Conservation (phyloP, 1,284 basidiomycete species). For the Microbotryum silenes-acaulis region DNA sequence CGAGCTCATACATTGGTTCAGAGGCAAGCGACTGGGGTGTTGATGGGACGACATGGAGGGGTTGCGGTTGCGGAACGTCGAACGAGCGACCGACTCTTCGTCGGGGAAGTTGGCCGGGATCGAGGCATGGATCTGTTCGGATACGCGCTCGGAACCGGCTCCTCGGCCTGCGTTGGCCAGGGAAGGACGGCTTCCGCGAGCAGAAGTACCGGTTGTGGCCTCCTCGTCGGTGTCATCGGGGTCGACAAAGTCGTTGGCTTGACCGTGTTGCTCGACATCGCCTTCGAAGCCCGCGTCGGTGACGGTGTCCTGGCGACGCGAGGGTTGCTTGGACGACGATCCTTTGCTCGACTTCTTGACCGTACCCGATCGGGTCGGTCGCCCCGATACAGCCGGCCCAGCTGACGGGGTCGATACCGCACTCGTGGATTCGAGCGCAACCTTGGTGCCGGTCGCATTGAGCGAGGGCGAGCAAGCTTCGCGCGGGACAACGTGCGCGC, state of each 20-base stretch:
- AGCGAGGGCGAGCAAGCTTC: slow-evolving; percentile 14
- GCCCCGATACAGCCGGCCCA: background rate
- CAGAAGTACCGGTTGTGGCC: background rate
- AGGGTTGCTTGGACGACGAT: slow-evolving; percentile 3
- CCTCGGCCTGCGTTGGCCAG: background rate
- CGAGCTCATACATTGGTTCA: background rate
- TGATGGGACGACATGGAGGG: slow-evolving; percentile 20
- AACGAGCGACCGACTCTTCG: slow-evolving; percentile 16
- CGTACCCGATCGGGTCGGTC: slow-evolving; percentile 9
- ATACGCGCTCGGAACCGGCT: background rate
- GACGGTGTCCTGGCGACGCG: background rate
- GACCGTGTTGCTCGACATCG: slow-evolving; percentile 26
- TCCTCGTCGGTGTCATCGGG: slow-evolving; percentile 11
- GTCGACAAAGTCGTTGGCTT: slow-evolving; percentile 27
- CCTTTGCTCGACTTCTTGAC: slow-evolving; percentile 4
- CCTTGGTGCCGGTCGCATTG: slow-evolving; percentile 11
- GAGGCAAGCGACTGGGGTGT: slow-evolving; percentile 22
- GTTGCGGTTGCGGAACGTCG: slow-evolving; percentile 27
- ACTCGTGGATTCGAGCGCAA: too few relatives aligned
- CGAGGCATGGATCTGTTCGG: slow-evolving; percentile 5
- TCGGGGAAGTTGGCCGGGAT: slow-evolving; percentile 19
- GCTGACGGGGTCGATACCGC: too few relatives aligned
- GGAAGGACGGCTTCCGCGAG: background rate
- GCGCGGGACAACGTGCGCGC: slow-evolving; percentile 3
- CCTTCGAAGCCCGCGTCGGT: slow-evolving; percentile 27